Evolutionary conservation across 805 yeast genomes (phyloP), one percentile per base, ranked within the genome.

Genomic region (Saccharomycopsis selenospora): DNA sequence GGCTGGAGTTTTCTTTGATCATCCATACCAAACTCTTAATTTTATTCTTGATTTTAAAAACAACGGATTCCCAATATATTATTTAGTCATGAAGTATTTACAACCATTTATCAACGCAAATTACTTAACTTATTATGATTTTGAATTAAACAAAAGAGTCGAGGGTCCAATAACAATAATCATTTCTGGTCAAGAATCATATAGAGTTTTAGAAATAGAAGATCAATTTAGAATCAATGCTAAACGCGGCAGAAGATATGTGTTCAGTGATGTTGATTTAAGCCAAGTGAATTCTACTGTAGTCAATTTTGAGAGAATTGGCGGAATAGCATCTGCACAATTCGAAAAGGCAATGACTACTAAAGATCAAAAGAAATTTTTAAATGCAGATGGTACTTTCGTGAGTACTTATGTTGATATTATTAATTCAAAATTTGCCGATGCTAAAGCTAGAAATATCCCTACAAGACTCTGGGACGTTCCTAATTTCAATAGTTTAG

Each of bases 141-240:
- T 63, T 5, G 55, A 56, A 3, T 54, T 64, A 3, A 59, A 65
- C 0, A 54, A 59, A 24, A 59, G 71, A 49, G 60, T 62, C 2
- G 62, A 67, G 36, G 82, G 80, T 1, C 87, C 88, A 3, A 49
- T 84, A 7, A 74, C 84, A 0, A 66, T 83, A 3, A 45, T 50
- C 14, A 14, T 46, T 6, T 43, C 51, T 17, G 55, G 55, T 6
- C 22, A 26, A 7, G 50, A 45, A 14, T 53, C 55, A 10, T 46
- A 14, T 24, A 44, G 43, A 29, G 47, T 57, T 14, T 63, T 73
- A 28, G 33, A 55, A 7, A 50, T 46, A 20, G 57, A 56, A 36
- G 42, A 55, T 7, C 43, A 57, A 22, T 45, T 42, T 28, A 56
- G 64, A 1, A 51, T 55, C 28, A 26, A 42, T 3, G 58, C 52